Evolutionary conservation across 345 rosid genomes (phyloP).

Genomic region (Citrus medica): DNA sequence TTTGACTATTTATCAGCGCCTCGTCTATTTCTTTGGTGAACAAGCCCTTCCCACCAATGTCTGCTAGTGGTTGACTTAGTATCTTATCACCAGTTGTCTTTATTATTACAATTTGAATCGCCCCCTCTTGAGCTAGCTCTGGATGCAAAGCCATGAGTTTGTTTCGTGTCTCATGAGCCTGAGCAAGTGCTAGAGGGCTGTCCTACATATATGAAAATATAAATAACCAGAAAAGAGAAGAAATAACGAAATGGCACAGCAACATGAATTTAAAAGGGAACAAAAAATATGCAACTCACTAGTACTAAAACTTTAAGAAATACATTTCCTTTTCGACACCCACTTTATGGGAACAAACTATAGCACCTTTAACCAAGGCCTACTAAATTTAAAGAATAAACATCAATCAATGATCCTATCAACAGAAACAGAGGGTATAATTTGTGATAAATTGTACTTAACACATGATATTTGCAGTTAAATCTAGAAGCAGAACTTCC

Average conservation of each 20-base stretch:
- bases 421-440: background rate
- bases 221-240: slow-evolving; percentile 15
- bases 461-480: background rate
- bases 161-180: slow-evolving; percentile 87
- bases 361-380: background rate
- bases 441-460: no score
- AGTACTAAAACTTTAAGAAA: background rate
- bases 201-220: slow-evolving; percentile 36
- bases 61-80: slow-evolving; percentile 88
- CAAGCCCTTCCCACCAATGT: slow-evolving; percentile 97
- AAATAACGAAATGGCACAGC: background rate
- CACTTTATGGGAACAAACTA: background rate
- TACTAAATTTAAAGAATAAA: background rate
- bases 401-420: background rate
- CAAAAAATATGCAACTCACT: background rate
- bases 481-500: background rate
- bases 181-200: slow-evolving; percentile 98
- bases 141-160: slow-evolving; percentile 74
- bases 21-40: slow-evolving; percentile 97
- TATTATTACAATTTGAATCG: slow-evolving; percentile 80
- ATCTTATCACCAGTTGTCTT: slow-evolving; percentile 98
- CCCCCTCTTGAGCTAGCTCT: slow-evolving; percentile 85
- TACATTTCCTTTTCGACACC: background rate
- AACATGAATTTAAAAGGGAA: background rate
- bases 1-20: slow-evolving; percentile 76